phyloP scores from a whole-genome alignment of 1,284 basidiomycete genomes.

The Sanghuangporus baumii region DNA sequence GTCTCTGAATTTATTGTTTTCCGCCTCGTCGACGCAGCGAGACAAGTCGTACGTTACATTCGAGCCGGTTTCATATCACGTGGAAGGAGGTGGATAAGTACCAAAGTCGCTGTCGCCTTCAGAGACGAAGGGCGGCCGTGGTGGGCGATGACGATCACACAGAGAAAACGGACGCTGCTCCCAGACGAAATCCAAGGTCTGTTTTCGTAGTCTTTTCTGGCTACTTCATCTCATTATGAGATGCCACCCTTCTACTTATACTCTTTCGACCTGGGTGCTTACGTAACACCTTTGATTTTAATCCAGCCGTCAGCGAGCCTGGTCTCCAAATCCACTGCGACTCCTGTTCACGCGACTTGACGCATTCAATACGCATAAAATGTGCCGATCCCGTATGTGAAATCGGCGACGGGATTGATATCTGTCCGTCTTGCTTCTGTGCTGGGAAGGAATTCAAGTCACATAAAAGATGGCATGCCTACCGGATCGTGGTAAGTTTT shows the following conservation, averaged over 20 bases:
- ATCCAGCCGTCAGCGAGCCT: conserved; percentile 66
- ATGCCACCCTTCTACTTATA: conserved; percentile 13
- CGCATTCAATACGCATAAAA: conserved; percentile 88
- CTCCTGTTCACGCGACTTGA: conserved; percentile 67
- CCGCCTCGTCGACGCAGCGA: background rate
- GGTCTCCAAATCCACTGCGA: conserved; percentile 76
- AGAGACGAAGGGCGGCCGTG: conserved; percentile 3
- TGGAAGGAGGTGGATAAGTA: background rate
- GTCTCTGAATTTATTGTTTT: background rate
- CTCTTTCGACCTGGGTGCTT: conserved; percentile 21
- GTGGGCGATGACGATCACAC: conserved; percentile 62
- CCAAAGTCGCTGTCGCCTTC: background rate
- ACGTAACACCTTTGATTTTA: conserved; percentile 32
- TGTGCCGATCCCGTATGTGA: conserved; percentile 81
- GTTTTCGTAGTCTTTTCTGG: conserved; percentile 26
- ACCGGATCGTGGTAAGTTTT: conserved; percentile 80
- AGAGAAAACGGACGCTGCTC: conserved; percentile 65
- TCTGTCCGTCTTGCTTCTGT: conserved; percentile 89
- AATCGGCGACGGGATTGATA: conserved; percentile 73
- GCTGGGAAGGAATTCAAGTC: conserved; percentile 84
- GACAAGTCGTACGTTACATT: background rate
- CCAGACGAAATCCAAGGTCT: conserved; percentile 72
- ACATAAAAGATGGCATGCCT: conserved; percentile 87
- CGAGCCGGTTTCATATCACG: background rate
- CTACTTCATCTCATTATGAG: conserved; percentile 17